Evolutionary conservation across 2,329 filamentous ascomycete genomes (phyloP), one percentile per base, ranked within the genome.

Genomic region (Fusarium chuoi): DNA sequence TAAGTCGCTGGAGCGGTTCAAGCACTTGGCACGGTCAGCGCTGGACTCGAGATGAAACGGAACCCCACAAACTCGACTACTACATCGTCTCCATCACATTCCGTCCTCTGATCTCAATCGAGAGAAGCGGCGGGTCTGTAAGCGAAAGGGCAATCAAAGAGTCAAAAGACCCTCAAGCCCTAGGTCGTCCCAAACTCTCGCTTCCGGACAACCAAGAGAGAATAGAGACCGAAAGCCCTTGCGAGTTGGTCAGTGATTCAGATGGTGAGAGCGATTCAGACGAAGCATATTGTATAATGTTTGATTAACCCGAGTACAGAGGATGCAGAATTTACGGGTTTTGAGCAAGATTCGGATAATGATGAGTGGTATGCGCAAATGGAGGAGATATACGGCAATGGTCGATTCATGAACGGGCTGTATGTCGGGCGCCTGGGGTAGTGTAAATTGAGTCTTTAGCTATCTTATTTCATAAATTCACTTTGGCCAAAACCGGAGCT

Each of bases 31-130:
- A 82, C 10, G 56, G 71, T 1, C 4, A 70, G 35, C 78, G 82
- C 12, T 87, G 85, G 83, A 15, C 81, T 3, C 80, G 84, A 3
- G 86, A 88, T 68, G 85, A 87, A 74, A 78, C 78, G 0, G 74
- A 78, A 24, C 77, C 79, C 1, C 80, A 81, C 9, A 76, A 75
- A 22, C 79, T 88, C 14, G 81, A 86, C 28, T 88, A 87, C 64
- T 84, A 86, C 69, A 77, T 87, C 39, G 79, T 79, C 6, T 79
- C 83, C 0, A 78, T 88, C 7, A 80, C 78, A 1, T 88, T 83
- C 56, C 67, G 68, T 2, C 71, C 68, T 7, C 66, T 74, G 33
- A 39, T 41, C 4, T 70, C 73, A 1, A 48, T 83, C 7, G 64
- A 74, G 46, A 62, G 67, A 26, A 70, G 46, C 13, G 74, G 76